A percentile compares a stretch with the other conserved stretches of the same genome.
Conservation (phyloP, 2,329 filamentous ascomycete species). For the Trichoderma sp. region DNA sequence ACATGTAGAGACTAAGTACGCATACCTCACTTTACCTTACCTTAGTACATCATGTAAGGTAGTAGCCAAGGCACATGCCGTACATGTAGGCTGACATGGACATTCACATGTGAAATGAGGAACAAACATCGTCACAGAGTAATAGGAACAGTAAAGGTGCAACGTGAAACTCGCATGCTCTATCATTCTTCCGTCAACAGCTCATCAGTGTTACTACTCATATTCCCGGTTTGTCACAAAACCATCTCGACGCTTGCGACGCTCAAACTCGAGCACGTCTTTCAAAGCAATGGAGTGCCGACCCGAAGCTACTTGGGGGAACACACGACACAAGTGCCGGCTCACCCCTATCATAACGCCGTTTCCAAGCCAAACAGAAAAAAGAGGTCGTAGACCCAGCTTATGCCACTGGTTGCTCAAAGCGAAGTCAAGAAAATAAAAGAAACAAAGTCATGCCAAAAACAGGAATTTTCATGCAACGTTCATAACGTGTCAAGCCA, state of each 20-base stretch:
- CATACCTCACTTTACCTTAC: background rate
- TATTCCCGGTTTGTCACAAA: slow-evolving; percentile 5
- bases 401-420: slow-evolving; percentile 6
- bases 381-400: background rate
- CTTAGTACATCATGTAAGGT: background rate
- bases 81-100: background rate
- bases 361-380: slow-evolving; percentile 12
- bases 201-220: slow-evolving; percentile 6
- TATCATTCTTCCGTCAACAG: slow-evolving; percentile 13
- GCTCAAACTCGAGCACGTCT: background rate
- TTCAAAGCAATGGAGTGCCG: slow-evolving; percentile 10
- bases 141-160: background rate
- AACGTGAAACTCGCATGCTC: slow-evolving; percentile 3
- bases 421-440: background rate
- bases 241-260: slow-evolving; percentile 2
- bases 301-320: background rate
- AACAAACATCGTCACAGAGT: background rate
- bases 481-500: slow-evolving; percentile 10
- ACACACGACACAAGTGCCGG: background rate
- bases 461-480: slow-evolving; percentile 11
- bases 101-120: background rate
- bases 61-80: background rate
- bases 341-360: slow-evolving; percentile 6
- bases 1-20: background rate
- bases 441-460: slow-evolving; percentile 4